Evolutionary conservation across 257 asterid species (phyloP), one percentile per base, ranked within the genome.

Genomic region (Plantago ovata): DNA sequence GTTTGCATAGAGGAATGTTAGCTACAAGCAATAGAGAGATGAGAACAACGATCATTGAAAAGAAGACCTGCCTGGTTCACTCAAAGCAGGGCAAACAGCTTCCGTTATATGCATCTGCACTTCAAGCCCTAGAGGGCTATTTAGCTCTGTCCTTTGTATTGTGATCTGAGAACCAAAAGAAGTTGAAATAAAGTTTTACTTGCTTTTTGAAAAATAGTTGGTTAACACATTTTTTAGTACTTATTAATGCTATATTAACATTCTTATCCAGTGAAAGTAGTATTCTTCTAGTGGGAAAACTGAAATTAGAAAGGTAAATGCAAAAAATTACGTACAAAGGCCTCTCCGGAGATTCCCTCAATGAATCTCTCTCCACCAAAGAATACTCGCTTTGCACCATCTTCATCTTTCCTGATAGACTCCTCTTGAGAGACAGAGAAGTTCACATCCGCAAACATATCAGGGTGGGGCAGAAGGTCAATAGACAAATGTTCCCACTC

Each of bases 381-480:
- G 77, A 93, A 93, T 52, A 76, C 85, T 72, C 99, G 84, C 69
- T 86, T 93, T 73, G 97, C 99, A 61, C 99, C 99, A 78, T 93
- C 97, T 54, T 82, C 94, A 61, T 93, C 99, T 81, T 90, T 93
- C 68, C 69, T 78, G 61, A 62, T 70, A 60, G 76, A 76, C 39
- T 78, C 95, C 59, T 76, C 94, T 67, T 75, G 68, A 43, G 83
- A 82, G 67, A 60, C 58, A 10, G 77, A 78, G 54, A 84, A 75
- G 69, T 75, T 70, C 18, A 94, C 81, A 58, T 90, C 97, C 36
- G 68, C 24, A 60, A 93, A 93, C 97, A 89, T 93, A 79, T 93
- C 96, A 7, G 99, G 99, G 76, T 93, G 99, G 59, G 99, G 99
- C 66, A 89, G 79, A 69, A 93, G 97, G 75, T 93, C 99, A 61